Base-by-base conservation (phyloP, 2,329 filamentous ascomycete genomes). In the Aspergillus phoenicis region DNA sequence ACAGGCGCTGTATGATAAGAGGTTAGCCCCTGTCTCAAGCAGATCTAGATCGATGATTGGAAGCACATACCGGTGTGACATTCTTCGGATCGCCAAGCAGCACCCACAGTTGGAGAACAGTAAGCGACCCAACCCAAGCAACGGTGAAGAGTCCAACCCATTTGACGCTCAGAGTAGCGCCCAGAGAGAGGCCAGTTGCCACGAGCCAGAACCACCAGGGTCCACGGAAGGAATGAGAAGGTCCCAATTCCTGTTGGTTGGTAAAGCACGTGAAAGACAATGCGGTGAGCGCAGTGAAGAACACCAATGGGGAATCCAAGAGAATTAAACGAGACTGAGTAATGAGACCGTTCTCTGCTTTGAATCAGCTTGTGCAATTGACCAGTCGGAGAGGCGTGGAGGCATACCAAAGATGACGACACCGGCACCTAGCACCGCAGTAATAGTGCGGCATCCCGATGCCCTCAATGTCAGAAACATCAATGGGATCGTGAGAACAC, bases 101-200 rank as follows among this genome's bases (percentile, higher is more conserved):
- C 67, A 97, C 88, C 95, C 95, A 99, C 61, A 99, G 86, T 81
- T 99, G 95, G 49, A 99, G 77, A 48, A 94, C 78, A 39, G 95
- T 99, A 79, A 99, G 85, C 77, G 85, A 87, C 64, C 95, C 95
- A 68, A 99, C 92, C 95, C 95, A 99, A 52, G 94, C 95, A 77
- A 97, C 97, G 65, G 95, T 99, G 83, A 99, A 98, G 56, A 99
- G 84, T 54, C 95, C 95, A 73, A 99, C 95, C 95, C 95, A 99
- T 82, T 99, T 99, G 72, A 98, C 93, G 80, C 94, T 98, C 64
- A 89, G 87, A 7, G 95, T 98, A 54, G 94, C 89, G 64, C 95
- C 95, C 54, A 99, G 83, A 39, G 90, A 91, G 47, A 99, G 81
- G 69, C 95, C 95, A 48, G 91, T 96, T 74, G 91, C 87, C 60